Evolutionary conservation across 352 stramenopile species (phyloP).

Genomic region (Pythium volutum): DNA sequence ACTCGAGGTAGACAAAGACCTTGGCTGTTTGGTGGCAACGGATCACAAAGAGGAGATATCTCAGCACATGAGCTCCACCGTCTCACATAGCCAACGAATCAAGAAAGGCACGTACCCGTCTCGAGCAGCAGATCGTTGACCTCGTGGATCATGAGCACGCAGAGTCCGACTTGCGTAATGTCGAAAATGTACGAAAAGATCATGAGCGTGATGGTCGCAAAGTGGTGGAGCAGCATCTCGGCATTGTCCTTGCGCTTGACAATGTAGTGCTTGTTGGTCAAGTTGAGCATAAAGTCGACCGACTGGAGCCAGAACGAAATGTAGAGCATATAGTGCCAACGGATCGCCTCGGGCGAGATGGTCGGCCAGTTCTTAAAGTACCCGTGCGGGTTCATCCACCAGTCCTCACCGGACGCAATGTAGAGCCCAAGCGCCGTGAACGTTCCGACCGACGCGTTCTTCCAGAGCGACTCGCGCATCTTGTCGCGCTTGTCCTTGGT

Average conservation of each 20-base stretch:
- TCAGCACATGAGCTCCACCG: neutral
- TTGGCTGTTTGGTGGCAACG: constrained; percentile 36
- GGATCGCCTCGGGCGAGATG: constrained; percentile 41
- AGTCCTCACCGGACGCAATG: constrained; percentile 57
- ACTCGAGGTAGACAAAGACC: constrained; percentile 75
- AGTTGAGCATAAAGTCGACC: constrained; percentile 81
- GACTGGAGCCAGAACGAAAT: constrained; percentile 79
- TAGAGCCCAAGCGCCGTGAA: constrained; percentile 64
- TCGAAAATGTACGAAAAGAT: constrained; percentile 72
- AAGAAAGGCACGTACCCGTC: constrained; percentile 34
- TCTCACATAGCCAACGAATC: neutral
- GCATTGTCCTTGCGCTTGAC: constrained; percentile 83
- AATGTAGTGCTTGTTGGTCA: constrained; percentile 78
- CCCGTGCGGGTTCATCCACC: constrained; percentile 68
- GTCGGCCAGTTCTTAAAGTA: constrained; percentile 67
- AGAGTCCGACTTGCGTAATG: constrained; percentile 65
- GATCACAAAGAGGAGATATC: constrained; percentile 3
- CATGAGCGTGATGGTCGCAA: constrained; percentile 77
- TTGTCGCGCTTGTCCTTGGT: constrained; percentile 69
- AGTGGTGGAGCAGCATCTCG: constrained; percentile 81
- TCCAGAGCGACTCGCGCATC: constrained; percentile 82
- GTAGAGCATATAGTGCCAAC: constrained; percentile 88
- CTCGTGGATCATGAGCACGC: constrained; percentile 83
- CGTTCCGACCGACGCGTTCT: constrained; percentile 67
- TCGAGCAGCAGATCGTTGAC: constrained; percentile 76